These are phyloP conservation scores for Phytophthora hybrid DNA, from an alignment of 352 stramenopile genomes.

Conservation along the genomic window DNA sequence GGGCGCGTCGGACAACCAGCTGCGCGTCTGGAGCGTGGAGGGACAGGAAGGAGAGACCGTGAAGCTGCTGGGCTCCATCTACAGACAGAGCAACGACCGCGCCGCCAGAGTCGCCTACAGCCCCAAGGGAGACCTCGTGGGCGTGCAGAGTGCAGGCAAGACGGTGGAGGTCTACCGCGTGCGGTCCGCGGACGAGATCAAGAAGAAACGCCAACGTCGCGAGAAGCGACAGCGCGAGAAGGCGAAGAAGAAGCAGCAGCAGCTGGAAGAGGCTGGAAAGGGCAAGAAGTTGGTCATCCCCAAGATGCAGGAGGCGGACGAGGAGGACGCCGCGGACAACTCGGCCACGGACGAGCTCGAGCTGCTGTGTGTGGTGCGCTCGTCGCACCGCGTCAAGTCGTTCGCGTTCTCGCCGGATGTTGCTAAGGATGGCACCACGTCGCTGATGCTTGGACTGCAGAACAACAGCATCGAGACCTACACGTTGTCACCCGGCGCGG, in stretches of 20 bases:
- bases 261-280: slow-evolving; percentile 35
- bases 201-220: slow-evolving; percentile 93
- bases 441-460: slow-evolving; percentile 88
- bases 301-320: slow-evolving; percentile 40
- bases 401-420: slow-evolving; percentile 88
- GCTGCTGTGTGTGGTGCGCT: slow-evolving; percentile 86
- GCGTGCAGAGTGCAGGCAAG: slow-evolving; percentile 86
- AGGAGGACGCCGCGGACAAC: slow-evolving; percentile 69
- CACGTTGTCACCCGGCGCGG: slow-evolving; percentile 61
- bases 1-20: slow-evolving; percentile 84
- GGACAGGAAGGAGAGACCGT: slow-evolving; percentile 53
- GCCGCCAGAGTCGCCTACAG: slow-evolving; percentile 74
- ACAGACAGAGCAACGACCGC: slow-evolving; percentile 80
- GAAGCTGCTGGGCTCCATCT: slow-evolving; percentile 74
- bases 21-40: slow-evolving; percentile 78
- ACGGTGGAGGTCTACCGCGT: slow-evolving; percentile 93
- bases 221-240: slow-evolving; percentile 92
- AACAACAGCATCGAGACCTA: slow-evolving; percentile 95
- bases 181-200: slow-evolving; percentile 84
- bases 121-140: slow-evolving; percentile 65
- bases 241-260: slow-evolving; percentile 75
- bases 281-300: slow-evolving; percentile 44
- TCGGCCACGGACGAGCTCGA: slow-evolving; percentile 87
- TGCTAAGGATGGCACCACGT: slow-evolving; percentile 83
- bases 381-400: slow-evolving; percentile 87